Percentiles rank a stretch among this genome's conserved stretches.
These are phyloP conservation scores for Trypanosoma mega DNA, from an alignment of 208 protist genomes.

Conservation along the genomic window DNA sequence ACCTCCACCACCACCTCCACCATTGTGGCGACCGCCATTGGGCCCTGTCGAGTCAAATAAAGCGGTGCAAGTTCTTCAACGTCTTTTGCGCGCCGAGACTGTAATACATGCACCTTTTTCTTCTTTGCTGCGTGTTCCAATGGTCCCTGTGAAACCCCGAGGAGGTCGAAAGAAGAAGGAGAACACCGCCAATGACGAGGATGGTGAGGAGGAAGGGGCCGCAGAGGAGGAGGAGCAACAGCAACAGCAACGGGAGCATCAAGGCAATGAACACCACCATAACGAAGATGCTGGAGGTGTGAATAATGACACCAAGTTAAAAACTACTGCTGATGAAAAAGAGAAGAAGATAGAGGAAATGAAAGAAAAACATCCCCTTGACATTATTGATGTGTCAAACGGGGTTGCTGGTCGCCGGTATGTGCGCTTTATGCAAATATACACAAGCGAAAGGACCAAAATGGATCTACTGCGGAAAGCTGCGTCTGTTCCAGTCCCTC, in stretches of 20 bases:
- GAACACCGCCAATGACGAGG: not conserved
- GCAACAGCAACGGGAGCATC: slow-evolving; percentile 1
- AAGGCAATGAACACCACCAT: not conserved
- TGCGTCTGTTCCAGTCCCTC: not conserved
- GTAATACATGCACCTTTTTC: slow-evolving; percentile 37
- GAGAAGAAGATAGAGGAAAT: slow-evolving; percentile 12
- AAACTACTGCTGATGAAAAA: not conserved
- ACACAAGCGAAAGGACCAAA: slow-evolving; percentile 77
- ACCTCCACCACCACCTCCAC: slow-evolving; percentile 7
- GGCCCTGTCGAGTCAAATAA: slow-evolving; percentile 36
- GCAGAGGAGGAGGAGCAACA: slow-evolving; percentile 13
- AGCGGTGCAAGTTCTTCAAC: slow-evolving; percentile 39
- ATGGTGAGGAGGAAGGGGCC: not conserved
- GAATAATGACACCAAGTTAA: not conserved
- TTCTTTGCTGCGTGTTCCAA: slow-evolving; percentile 35
- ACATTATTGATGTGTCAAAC: slow-evolving; percentile 42
- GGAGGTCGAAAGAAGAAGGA: slow-evolving; percentile 20
- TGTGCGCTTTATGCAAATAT: slow-evolving; percentile 61
- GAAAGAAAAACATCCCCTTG: slow-evolving; percentile 35
- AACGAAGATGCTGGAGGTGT: not conserved
- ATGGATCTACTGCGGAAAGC: slow-evolving; percentile 50
- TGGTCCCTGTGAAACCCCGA: slow-evolving; percentile 7
- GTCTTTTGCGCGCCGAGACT: slow-evolving; percentile 32
- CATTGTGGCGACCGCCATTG: slow-evolving; percentile 46
- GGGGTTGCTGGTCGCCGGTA: slow-evolving; percentile 61